Evolutionary conservation across 768 basidiomycete species (phyloP), one percentile per base, ranked within the genome.

Genomic region (Lentinula raphanica): DNA sequence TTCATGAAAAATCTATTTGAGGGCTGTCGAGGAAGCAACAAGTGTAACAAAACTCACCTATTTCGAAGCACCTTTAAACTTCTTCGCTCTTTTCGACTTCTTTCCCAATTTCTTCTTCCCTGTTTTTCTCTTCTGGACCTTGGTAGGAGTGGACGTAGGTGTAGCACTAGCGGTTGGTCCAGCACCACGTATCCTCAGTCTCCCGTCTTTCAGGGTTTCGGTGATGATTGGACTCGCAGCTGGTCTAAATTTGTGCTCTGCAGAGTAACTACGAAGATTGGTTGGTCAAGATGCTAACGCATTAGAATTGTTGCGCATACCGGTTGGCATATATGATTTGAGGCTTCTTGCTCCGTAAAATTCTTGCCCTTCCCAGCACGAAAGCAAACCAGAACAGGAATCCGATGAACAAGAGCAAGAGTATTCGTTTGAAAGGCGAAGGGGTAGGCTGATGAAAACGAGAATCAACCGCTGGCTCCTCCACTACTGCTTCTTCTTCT

Each of bases 181-280:
- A 1, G 88, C 91, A 0, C 92, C 92, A n/a, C 90, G 74, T 38
- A 94, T 64, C 8, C 84, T 77, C 7, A 82, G 70, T 3, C 83
- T 77, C 0, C 91, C 91, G 61, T 90, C 90, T 61, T 82, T 82
- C 60, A 94, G 72, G 19, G 74, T 79, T 66, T 93, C 89, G 0
- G 88, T 92, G 62, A 94, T 79, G 42, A 94, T 74, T 11, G 92
- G 91, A 59, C 88, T 92, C 5, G 92, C 90, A 11, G 92, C 92
- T 0, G 92, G 92, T 23, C 92, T 77, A 67, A 81, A 93, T 69
- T 86, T 91, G 74, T 81, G 82, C 65, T 92, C 86, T 60, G 88
- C 86, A 12, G 90, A 92, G 67, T 94, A 94, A 61, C 92, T 94
- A 57, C 13, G 42, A 5, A 32, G 15, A n/a, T n/a, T 12, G 27